Evolutionary conservation across 306 rosid genomes (phyloP).

Genomic region (Castanea sativa): DNA sequence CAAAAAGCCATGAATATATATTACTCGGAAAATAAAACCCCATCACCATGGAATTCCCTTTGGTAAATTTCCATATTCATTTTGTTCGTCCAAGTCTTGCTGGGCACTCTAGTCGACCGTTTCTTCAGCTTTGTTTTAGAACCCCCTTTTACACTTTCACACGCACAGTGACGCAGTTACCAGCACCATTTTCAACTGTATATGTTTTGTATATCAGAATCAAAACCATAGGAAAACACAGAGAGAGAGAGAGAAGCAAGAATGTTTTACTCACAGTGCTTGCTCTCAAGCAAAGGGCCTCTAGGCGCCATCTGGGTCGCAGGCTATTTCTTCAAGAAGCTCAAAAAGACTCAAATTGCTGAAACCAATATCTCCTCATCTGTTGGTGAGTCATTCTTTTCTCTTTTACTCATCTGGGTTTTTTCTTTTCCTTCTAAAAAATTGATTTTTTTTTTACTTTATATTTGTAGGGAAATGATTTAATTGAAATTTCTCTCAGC

Average conservation of each 20-base stretch:
- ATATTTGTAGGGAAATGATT: not conserved
- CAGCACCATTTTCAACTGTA: not conserved
- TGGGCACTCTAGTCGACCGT: slow-evolving; percentile 27
- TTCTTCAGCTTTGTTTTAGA: not conserved
- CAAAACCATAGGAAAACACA: not conserved
- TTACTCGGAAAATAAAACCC: too few relatives aligned
- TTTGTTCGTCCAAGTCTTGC: not conserved
- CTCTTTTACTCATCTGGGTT: not conserved
- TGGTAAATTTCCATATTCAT: not conserved
- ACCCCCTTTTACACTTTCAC: too few relatives aligned
- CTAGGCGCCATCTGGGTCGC: slow-evolving; percentile 65
- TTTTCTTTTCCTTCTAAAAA: not conserved
- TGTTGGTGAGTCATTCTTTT: slow-evolving; percentile 52
- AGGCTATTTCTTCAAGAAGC: slow-evolving; percentile 63
- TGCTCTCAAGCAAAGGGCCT: slow-evolving; percentile 42
- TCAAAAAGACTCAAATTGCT: slow-evolving; percentile 61
- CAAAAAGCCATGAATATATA: not conserved
- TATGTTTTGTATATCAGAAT: not conserved
- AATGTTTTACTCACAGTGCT: slow-evolving; percentile 47
- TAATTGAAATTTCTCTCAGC: not conserved
- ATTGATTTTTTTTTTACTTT: not conserved
- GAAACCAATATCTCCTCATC: slow-evolving; percentile 57
- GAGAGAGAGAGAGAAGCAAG: not conserved
- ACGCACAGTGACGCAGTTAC: not conserved
- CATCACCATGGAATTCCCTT: too few relatives aligned